phyloP scores from a whole-genome alignment of 2,329 filamentous ascomycete genomes.

The Claviceps humidiphila region DNA sequence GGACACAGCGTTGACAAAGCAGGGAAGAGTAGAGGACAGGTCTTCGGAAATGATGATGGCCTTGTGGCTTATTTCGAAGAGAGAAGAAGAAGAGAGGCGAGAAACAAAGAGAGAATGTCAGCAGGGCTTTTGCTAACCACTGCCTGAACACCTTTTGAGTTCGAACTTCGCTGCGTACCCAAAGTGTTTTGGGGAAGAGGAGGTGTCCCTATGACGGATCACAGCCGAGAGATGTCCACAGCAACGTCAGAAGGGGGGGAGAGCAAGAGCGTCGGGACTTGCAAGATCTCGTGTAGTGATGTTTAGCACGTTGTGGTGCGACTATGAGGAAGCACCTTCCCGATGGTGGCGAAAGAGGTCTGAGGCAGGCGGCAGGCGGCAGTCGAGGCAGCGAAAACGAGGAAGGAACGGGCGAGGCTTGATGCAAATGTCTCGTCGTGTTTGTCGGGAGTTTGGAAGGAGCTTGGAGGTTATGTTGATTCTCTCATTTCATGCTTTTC shows the following conservation, averaged over 20 bases:
- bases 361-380: not conserved
- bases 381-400: not conserved
- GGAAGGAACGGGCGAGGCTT: not conserved
- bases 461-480: not conserved
- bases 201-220: not conserved
- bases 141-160: not conserved
- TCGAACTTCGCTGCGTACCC: conserved; percentile 1
- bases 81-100: conserved; percentile 3
- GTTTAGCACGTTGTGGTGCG: not conserved
- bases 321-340: not conserved
- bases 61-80: conserved; percentile 5
- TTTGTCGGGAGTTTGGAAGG: not conserved
- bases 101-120: conserved; percentile 2
- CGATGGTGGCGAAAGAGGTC: not conserved
- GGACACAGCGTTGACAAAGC: conserved; percentile 5
- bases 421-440: not conserved
- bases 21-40: conserved; percentile 4
- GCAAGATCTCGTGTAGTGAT: not conserved
- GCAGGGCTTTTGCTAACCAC: not conserved
- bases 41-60: conserved; percentile 6
- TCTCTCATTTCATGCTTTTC: not conserved
- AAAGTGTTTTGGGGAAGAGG: conserved; percentile 1
- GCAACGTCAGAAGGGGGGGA: not conserved
- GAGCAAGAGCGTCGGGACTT: not conserved
- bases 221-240: not conserved